Evolutionary conservation across 148 eudicot genomes (phyloP).

Genomic region (Hydrangea macrophylla): DNA sequence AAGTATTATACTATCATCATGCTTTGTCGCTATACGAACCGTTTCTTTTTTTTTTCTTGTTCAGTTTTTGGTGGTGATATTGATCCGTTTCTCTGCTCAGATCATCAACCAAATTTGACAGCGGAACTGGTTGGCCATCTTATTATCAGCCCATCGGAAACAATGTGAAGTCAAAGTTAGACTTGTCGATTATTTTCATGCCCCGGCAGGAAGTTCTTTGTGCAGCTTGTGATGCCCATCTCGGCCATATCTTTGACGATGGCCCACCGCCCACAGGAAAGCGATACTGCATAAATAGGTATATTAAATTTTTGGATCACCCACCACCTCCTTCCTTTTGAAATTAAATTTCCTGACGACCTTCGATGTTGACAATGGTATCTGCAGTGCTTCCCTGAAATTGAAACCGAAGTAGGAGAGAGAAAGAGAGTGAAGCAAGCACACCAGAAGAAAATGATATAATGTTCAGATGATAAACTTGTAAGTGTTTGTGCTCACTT

Average conservation of each 20-base stretch:
- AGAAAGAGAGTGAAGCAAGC: neutral
- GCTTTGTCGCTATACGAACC: neutral
- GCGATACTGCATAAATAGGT: conserved; percentile 92
- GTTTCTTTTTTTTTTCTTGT: neutral
- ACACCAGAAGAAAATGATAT: neutral
- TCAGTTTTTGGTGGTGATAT: neutral
- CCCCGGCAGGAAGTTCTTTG: conserved; percentile 85
- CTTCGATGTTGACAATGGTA: neutral
- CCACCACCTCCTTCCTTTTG: neutral
- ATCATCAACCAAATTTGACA: conserved; percentile 86
- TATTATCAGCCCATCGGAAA: conserved; percentile 67
- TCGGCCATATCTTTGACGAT: conserved; percentile 86
- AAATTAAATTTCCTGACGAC: neutral
- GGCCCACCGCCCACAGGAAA: conserved; percentile 94
- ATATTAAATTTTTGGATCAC: neutral
- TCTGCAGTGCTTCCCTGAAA: conserved; percentile 67
- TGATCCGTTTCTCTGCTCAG: conserved; percentile 25
- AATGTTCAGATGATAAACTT: neutral
- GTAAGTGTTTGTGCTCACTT: neutral
- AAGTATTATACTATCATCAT: conserved; percentile 17
- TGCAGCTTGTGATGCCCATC: conserved; percentile 81
- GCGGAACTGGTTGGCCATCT: conserved; percentile 98
- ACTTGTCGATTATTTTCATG: conserved; percentile 86
- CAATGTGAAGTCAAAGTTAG: conserved; percentile 82
- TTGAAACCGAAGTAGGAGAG: conserved; percentile 45